These are phyloP conservation scores for Aspergillus leporis DNA, from an alignment of 495 filamentous ascomycete species.

Conservation along the genomic window DNA sequence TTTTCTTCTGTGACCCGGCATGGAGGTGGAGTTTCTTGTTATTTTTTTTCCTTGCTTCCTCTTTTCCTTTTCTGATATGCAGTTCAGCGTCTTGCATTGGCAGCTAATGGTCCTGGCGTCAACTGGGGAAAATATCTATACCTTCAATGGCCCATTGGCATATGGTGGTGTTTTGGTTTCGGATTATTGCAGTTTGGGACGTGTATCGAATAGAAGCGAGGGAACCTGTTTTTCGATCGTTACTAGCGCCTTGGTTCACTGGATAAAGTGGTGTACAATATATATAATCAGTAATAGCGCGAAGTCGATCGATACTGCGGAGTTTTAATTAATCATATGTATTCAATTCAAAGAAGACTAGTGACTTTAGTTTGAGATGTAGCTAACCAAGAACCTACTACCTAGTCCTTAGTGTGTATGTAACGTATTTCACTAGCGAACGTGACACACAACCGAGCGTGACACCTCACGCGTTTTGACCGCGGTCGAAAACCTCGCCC, in stretches of 20 bases:
- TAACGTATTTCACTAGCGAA: no score
- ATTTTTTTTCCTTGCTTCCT: slow-evolving; percentile 12
- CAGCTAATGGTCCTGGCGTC: slow-evolving; percentile 21
- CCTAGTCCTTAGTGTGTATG: no score
- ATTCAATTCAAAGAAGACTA: neutral
- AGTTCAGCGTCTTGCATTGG: slow-evolving; percentile 43
- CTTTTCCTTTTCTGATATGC: slow-evolving; percentile 24
- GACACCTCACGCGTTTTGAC: no score
- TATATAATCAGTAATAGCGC: slow-evolving; percentile 2
- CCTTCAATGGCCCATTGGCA: slow-evolving; percentile 6
- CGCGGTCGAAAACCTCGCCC: no score
- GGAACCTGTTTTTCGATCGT: slow-evolving; percentile 1
- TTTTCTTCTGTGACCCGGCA: slow-evolving; percentile 9
- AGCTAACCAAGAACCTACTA: no score
- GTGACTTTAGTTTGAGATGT: no score
- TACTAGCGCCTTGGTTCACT: neutral
- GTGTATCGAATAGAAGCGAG: slow-evolving; percentile 2
- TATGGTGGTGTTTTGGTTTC: slow-evolving; percentile 3
- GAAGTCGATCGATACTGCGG: neutral
- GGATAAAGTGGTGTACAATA: neutral
- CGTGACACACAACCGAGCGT: no score
- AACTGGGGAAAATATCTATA: slow-evolving; percentile 18
- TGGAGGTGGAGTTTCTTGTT: slow-evolving; percentile 11
- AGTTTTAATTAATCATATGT: neutral
- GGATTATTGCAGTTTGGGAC: neutral